Evolutionary conservation across 2,329 filamentous ascomycete species (phyloP).

Genomic region (Stagonosporopsis chrysanthemi): DNA sequence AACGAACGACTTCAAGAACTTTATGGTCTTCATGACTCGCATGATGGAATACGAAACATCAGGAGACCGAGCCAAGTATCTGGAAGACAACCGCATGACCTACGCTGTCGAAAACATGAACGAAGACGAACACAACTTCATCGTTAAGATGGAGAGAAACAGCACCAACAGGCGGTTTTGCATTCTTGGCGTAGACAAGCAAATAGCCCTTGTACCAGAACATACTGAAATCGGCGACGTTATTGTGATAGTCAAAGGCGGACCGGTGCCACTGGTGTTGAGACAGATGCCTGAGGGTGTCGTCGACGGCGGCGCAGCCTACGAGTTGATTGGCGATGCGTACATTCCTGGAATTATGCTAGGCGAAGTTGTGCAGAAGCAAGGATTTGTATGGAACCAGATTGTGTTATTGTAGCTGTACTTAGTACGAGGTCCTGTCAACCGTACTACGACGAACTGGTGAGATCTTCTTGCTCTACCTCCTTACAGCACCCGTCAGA

Average conservation of each 20-base stretch:
- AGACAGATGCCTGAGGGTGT: not conserved
- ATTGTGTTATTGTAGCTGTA: not conserved
- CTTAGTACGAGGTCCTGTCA: too few species aligned
- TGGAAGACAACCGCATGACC: too few species aligned
- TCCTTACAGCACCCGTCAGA: too few species aligned
- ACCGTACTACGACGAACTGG: too few species aligned
- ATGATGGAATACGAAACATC: too few species aligned
- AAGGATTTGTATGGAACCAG: not conserved
- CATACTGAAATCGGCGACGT: not conserved
- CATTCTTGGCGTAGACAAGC: not conserved
- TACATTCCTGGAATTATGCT: not conserved
- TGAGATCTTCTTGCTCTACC: too few species aligned
- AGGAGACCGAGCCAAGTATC: too few species aligned
- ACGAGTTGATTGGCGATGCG: not conserved
- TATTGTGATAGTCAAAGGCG: not conserved
- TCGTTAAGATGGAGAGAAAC: too few species aligned
- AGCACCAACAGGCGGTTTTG: not conserved
- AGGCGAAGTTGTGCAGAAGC: not conserved
- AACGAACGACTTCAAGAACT: too few species aligned
- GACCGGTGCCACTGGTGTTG: not conserved
- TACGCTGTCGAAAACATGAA: too few species aligned
- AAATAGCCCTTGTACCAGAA: not conserved
- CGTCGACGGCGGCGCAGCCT: not conserved
- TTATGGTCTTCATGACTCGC: too few species aligned
- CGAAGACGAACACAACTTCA: too few species aligned